phyloP scores from a whole-genome alignment of 75 land plant species.

The Cupressus sempervirens region DNA sequence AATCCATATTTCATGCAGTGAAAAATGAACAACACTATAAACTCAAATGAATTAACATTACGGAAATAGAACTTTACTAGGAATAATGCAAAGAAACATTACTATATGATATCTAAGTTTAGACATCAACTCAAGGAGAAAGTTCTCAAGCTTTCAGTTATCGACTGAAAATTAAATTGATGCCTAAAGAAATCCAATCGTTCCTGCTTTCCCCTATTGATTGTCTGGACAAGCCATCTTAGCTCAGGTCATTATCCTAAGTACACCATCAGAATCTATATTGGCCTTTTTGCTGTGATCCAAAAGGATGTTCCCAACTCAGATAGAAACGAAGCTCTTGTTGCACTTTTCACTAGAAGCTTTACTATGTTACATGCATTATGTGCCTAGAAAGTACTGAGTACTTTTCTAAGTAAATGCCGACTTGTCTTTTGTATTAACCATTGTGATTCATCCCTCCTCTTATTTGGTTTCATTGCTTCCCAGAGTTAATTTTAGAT shows the following conservation, averaged over 20 bases:
- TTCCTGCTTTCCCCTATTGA: neutral
- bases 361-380: neutral
- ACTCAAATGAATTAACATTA: neutral
- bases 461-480: neutral
- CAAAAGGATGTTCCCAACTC: neutral
- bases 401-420: neutral
- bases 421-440: neutral
- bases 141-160: neutral
- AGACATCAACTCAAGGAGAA: neutral
- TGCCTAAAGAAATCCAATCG: neutral
- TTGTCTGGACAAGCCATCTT: neutral
- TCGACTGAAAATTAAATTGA: neutral
- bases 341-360: neutral
- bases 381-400: neutral
- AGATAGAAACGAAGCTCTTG: neutral
- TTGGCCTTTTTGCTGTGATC: neutral
- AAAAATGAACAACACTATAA: neutral
- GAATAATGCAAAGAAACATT: neutral
- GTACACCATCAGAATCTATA: neutral
- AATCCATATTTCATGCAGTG: neutral
- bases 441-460: neutral
- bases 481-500: neutral
- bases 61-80: neutral
- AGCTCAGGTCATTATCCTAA: neutral
- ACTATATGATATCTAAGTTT: neutral